Conservation (phyloP, 2,329 filamentous ascomycete species). For the Gnomoniopsis sp. region DNA sequence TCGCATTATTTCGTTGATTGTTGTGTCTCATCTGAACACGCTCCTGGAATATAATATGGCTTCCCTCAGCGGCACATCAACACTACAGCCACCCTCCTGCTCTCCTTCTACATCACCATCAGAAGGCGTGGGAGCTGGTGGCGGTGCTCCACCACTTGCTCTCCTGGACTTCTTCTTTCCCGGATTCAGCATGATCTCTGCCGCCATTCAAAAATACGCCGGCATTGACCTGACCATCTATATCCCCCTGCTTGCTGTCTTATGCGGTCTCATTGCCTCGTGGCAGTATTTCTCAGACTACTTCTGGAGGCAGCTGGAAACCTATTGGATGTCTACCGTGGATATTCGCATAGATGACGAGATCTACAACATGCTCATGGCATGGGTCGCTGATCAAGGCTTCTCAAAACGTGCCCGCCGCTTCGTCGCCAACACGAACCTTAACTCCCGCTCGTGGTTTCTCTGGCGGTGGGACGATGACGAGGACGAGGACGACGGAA, state of each 20-base stretch:
- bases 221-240: slow-evolving; percentile 62
- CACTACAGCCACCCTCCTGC: not conserved
- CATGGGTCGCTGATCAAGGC: slow-evolving; percentile 61
- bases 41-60: slow-evolving; percentile 3
- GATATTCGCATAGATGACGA: slow-evolving; percentile 68
- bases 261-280: slow-evolving; percentile 45
- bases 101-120: not conserved
- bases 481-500: slow-evolving; percentile 41
- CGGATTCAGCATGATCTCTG: slow-evolving; percentile 57
- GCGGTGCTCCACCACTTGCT: slow-evolving; percentile 36
- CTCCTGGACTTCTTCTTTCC: slow-evolving; percentile 64
- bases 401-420: slow-evolving; percentile 58
- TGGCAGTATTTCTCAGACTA: slow-evolving; percentile 51
- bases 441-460: slow-evolving; percentile 50
- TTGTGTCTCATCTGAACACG: no score
- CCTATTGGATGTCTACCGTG: slow-evolving; percentile 61
- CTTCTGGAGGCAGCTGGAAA: slow-evolving; percentile 44
- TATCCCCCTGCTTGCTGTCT: slow-evolving; percentile 52
- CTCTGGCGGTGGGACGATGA: slow-evolving; percentile 43
- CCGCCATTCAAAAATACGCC: slow-evolving; percentile 51
- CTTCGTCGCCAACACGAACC: slow-evolving; percentile 63
- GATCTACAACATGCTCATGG: slow-evolving; percentile 70
- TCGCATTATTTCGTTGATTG: not conserved
- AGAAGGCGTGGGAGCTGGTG: not conserved
- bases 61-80: not conserved